phyloP scores from a whole-genome alignment of 1,284 basidiomycete genomes.

The Rhodotorula glutinis region DNA sequence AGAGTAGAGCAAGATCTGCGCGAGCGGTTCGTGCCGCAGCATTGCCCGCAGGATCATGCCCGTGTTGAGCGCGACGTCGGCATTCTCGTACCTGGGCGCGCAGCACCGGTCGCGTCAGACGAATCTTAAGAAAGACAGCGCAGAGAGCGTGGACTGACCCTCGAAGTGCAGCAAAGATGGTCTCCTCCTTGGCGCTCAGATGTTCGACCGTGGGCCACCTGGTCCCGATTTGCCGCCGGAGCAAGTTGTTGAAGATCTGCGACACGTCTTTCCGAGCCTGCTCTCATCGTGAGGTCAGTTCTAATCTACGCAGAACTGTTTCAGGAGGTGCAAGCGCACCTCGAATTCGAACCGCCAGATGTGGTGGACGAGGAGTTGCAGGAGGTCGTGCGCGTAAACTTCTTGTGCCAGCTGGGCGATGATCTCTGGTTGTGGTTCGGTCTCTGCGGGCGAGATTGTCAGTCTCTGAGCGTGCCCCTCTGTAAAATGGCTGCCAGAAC shows the following conservation, averaged over 20 bases:
- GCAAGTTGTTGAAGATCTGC: constrained; percentile 93
- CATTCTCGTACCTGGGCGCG: constrained; percentile 71
- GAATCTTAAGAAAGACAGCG: too few relatives aligned
- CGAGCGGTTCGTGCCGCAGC: constrained; percentile 86
- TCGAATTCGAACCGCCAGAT: constrained; percentile 92
- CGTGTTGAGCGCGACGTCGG: constrained; percentile 93
- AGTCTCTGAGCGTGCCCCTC: too few relatives aligned
- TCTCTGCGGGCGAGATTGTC: constrained; percentile 21
- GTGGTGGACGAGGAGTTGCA: constrained; percentile 75
- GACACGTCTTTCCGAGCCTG: constrained; percentile 81
- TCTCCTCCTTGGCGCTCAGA: constrained; percentile 74
- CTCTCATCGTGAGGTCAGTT: too few relatives aligned
- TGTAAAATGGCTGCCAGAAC: too few relatives aligned
- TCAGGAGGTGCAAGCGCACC: constrained; percentile 49
- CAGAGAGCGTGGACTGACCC: constrained; percentile 53
- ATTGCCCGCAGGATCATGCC: constrained; percentile 98
- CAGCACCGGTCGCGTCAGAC: background rate
- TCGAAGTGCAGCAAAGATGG: constrained; percentile 81
- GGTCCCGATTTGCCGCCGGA: constrained; percentile 88
- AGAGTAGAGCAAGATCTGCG: constrained; percentile 85
- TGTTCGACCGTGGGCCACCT: constrained; percentile 95
- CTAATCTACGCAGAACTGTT: too few relatives aligned
- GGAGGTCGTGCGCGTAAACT: constrained; percentile 84
- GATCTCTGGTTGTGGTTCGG: constrained; percentile 49
- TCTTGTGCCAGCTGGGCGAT: constrained; percentile 93